Conservation (phyloP, 1,139 yeast genomes). For the Saccharomyces hybrid region DNA sequence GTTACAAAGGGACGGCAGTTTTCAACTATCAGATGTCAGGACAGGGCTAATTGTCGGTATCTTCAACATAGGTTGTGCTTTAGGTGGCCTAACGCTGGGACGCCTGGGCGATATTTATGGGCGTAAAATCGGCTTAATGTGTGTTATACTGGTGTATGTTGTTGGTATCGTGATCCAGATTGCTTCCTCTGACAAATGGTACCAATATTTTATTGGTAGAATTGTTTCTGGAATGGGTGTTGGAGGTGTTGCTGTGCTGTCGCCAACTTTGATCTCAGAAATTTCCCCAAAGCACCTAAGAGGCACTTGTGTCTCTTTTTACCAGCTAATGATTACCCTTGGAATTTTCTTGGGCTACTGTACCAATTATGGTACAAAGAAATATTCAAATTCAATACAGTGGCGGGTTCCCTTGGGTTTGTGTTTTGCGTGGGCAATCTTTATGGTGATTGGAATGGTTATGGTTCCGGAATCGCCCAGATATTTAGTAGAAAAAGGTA, state of each 20-base stretch:
- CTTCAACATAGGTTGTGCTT: conserved; percentile 60
- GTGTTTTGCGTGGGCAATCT: conserved; percentile 36
- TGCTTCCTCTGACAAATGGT: conserved; percentile 6
- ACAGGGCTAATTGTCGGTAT: conserved; percentile 55
- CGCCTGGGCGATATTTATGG: conserved; percentile 50
- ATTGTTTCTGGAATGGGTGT: conserved; percentile 47
- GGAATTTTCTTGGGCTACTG: conserved; percentile 56
- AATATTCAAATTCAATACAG: conserved; percentile 40
- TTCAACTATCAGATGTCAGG: conserved; percentile 43
- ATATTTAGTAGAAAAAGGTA: conserved; percentile 46
- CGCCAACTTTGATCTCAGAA: conserved; percentile 57
- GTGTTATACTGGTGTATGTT: conserved; percentile 48
- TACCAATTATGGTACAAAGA: conserved; percentile 49
- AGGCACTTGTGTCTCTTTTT: conserved; percentile 55
- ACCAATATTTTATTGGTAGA: conserved; percentile 6
- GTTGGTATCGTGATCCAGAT: conserved; percentile 40
- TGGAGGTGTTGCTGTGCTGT: conserved; percentile 51
- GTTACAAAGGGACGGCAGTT: conserved; percentile 35
- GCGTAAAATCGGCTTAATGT: conserved; percentile 50
- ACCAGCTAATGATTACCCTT: conserved; percentile 54
- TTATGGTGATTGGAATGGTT: conserved; percentile 44
- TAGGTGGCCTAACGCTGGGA: conserved; percentile 52
- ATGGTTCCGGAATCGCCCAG: conserved; percentile 75
- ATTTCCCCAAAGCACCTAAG: conserved; percentile 57
- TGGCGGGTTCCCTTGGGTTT: conserved; percentile 56